Evolutionary conservation across 2,329 filamentous ascomycete species (phyloP).

Genomic region (Beauveria caledonica): DNA sequence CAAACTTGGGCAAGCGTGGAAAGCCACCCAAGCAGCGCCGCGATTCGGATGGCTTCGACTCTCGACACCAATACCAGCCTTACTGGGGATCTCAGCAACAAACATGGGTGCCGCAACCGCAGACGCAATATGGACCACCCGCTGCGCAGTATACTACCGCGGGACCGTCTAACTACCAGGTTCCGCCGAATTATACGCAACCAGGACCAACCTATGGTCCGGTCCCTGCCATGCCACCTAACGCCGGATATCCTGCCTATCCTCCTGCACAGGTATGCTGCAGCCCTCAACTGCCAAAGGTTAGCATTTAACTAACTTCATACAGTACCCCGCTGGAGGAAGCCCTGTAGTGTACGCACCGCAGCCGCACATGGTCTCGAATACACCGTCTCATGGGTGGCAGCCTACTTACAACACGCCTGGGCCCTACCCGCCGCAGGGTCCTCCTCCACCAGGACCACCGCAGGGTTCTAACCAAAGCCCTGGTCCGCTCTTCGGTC

Average conservation of each 20-base stretch:
- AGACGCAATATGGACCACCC: constrained; percentile 39
- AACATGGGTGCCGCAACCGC: constrained; percentile 48
- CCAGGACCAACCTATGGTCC: constrained; percentile 35
- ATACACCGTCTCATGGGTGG: constrained; percentile 27
- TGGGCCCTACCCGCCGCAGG: constrained; percentile 21
- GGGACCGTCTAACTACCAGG: constrained; percentile 35
- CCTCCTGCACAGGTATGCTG: constrained; percentile 39
- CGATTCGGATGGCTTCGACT: constrained; percentile 58
- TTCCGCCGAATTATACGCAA: constrained; percentile 37
- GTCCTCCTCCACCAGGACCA: constrained; percentile 16
- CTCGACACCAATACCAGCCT: constrained; percentile 60
- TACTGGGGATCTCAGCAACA: constrained; percentile 53
- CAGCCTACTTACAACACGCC: constrained; percentile 28
- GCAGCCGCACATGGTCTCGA: constrained; percentile 24
- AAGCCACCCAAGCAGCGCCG: constrained; percentile 55
- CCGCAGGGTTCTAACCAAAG: constrained; percentile 16
- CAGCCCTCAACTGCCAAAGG: neutral
- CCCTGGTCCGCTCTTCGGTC: constrained; percentile 18
- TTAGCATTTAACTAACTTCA: neutral
- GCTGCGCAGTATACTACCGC: neutral
- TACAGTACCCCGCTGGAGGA: constrained; percentile 24
- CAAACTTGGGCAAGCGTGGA: constrained; percentile 61
- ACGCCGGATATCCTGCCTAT: constrained; percentile 28
- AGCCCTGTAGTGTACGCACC: constrained; percentile 31
- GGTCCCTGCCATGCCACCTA: constrained; percentile 35